A percentile compares a stretch with the other conserved stretches of the same genome.
These are phyloP conservation scores for Candida easanensis DNA, from an alignment of 805 yeast genomes.

Conservation along the genomic window DNA sequence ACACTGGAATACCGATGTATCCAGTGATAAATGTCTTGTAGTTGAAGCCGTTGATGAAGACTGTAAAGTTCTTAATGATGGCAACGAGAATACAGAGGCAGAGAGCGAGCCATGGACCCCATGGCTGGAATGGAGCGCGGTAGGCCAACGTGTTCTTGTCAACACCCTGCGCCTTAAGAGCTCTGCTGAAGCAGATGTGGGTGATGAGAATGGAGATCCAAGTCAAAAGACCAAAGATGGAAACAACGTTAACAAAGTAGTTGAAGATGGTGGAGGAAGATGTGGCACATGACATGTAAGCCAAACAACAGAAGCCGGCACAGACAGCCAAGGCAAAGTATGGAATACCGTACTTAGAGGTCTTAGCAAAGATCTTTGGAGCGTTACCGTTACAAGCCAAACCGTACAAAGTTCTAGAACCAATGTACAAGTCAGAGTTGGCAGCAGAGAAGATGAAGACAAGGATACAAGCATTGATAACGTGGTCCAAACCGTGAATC, in stretches of 20 bases:
- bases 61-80: conserved; percentile 69
- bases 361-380: conserved; percentile 35
- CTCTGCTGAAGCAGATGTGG: conserved; percentile 62
- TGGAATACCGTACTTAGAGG: conserved; percentile 69
- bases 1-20: conserved; percentile 63
- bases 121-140: conserved; percentile 67
- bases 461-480: conserved; percentile 75
- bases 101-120: conserved; percentile 59
- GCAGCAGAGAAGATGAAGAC: conserved; percentile 79
- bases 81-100: conserved; percentile 51
- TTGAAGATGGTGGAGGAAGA: conserved; percentile 55
- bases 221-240: conserved; percentile 71
- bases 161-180: conserved; percentile 65
- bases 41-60: conserved; percentile 59
- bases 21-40: conserved; percentile 73
- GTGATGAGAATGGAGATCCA: conserved; percentile 73
- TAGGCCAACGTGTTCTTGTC: conserved; percentile 44
- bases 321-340: conserved; percentile 50
- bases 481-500: conserved; percentile 65
- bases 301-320: conserved; percentile 54
- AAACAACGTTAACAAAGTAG: conserved; percentile 73
- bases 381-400: conserved; percentile 73
- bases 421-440: conserved; percentile 74
- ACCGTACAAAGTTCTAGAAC: conserved; percentile 72
- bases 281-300: conserved; percentile 65